A percentile compares a stretch with the other conserved stretches of the same genome.
phyloP scores from a whole-genome alignment of 352 stramenopile species.

The Globisporangium megalacanthum region DNA sequence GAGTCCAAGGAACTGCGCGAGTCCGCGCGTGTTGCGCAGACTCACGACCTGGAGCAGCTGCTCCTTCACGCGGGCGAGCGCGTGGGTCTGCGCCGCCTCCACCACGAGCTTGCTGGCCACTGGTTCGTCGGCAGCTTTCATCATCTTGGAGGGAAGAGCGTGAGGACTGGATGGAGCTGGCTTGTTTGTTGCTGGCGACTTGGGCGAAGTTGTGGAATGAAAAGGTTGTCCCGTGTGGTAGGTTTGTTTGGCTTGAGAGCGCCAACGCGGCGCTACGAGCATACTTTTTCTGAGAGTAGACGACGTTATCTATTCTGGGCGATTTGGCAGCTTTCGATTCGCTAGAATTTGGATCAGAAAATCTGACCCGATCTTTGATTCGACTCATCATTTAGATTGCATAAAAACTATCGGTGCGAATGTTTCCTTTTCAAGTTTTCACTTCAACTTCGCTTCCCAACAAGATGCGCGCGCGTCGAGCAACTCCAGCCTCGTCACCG shows the following conservation, averaged over 20 bases:
- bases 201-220: not conserved
- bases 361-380: not conserved
- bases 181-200: constrained; percentile 5
- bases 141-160: constrained; percentile 10
- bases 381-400: not conserved
- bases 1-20: constrained; percentile 78
- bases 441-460: no score
- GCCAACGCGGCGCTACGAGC: not conserved
- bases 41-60: constrained; percentile 62
- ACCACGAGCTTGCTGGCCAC: constrained; percentile 44
- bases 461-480: not conserved
- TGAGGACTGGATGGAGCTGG: constrained; percentile 2
- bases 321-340: constrained; percentile 2
- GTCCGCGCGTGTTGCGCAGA: constrained; percentile 71
- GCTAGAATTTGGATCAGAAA: not conserved
- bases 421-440: no score
- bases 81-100: constrained; percentile 47
- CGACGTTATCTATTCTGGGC: not conserved
- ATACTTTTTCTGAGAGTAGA: not conserved
- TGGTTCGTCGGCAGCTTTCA: constrained; percentile 57
- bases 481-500: not conserved
- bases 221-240: not conserved
- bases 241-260: not conserved
- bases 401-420: no score
- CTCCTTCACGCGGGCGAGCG: constrained; percentile 59